Evolutionary conservation across 495 filamentous ascomycete genomes (phyloP).

Genomic region (Pyrenula aspistea): DNA sequence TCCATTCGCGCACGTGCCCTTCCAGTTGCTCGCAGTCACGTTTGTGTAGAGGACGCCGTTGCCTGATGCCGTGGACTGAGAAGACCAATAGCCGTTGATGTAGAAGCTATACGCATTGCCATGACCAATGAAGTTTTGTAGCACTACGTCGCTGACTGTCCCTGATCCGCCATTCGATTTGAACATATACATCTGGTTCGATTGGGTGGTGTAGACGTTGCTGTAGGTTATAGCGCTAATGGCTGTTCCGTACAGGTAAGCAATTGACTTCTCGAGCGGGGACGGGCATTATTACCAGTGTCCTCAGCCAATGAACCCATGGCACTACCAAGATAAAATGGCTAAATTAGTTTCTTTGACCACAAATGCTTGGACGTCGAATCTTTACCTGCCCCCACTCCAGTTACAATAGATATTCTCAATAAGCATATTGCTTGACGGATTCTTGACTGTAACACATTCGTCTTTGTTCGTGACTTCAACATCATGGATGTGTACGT

Average conservation of each 20-base stretch:
- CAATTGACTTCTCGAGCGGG: conserved; percentile 1
- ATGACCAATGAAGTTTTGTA: conserved; percentile 11
- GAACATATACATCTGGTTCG: conserved; percentile 54
- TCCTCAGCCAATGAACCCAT: conserved; percentile 33
- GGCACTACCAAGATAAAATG: conserved; percentile 28
- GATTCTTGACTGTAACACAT: conserved; percentile 39
- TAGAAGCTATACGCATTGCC: conserved; percentile 9
- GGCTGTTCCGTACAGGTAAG: conserved; percentile 1
- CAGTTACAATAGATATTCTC: conserved; percentile 49
- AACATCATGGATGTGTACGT: conserved; percentile 7
- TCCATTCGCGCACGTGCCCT: conserved; percentile 21
- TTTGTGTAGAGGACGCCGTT: conserved; percentile 7
- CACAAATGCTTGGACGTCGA: too few species aligned
- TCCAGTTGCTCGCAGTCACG: conserved; percentile 7
- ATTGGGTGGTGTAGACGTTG: conserved; percentile 38
- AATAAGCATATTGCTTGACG: conserved; percentile 36
- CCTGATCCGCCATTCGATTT: conserved; percentile 47
- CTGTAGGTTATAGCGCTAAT: conserved; percentile 37
- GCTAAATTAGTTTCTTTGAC: conserved; percentile 13
- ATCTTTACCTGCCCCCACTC: too few species aligned
- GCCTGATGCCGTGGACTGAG: neutral
- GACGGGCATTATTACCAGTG: too few species aligned
- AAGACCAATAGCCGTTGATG: conserved; percentile 7
- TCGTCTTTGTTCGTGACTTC: conserved; percentile 45
- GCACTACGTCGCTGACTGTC: conserved; percentile 5